These are phyloP conservation scores for Penicillium sp. DNA, from an alignment of 2,329 filamentous ascomycete species.

Conservation along the genomic window DNA sequence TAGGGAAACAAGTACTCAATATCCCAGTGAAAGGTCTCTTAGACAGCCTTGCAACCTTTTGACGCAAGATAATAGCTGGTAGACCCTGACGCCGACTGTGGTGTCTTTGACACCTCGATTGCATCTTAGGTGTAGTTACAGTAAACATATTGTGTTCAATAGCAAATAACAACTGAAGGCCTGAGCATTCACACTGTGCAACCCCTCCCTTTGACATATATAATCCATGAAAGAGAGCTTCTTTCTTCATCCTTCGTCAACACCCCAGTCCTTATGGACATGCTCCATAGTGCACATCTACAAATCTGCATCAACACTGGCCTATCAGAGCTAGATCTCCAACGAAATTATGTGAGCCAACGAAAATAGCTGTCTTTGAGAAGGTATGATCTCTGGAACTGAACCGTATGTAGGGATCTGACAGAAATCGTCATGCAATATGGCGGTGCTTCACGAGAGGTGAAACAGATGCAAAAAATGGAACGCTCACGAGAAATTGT, in stretches of 20 bases:
- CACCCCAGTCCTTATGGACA: background rate
- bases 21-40: background rate
- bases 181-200: background rate
- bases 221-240: background rate
- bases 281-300: background rate
- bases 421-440: background rate
- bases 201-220: background rate
- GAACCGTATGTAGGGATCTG: background rate
- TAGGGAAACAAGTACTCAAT: background rate
- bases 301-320: background rate
- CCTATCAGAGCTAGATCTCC: background rate
- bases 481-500: background rate
- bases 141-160: background rate
- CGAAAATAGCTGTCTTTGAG: background rate
- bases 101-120: background rate
- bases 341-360: background rate
- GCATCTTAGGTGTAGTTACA: background rate
- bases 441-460: fast-evolving
- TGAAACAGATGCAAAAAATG: background rate
- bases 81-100: background rate
- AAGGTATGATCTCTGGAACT: background rate
- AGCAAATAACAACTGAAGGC: background rate
- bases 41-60: background rate
- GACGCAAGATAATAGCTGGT: too few species aligned
- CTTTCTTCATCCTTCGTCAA: background rate